phyloP scores from a whole-genome alignment of 139 green algal genomes.

The Volvox reticuliferus region DNA sequence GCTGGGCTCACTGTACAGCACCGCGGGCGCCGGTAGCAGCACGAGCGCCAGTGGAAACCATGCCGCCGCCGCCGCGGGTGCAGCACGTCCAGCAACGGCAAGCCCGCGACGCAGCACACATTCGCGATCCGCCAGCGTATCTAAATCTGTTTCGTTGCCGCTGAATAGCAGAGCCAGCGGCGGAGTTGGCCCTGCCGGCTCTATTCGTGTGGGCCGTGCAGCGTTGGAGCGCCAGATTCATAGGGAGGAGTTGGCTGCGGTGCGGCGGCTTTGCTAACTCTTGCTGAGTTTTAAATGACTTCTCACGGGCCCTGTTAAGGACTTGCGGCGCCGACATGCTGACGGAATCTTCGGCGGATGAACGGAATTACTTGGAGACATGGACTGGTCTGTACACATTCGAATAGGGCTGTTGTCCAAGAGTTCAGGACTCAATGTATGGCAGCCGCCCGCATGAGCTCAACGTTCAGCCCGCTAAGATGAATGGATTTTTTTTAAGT shows the following conservation, averaged over 20 bases:
- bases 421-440: too few relatives aligned
- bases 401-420: too few relatives aligned
- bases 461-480: too few relatives aligned
- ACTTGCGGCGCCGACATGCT: too few relatives aligned
- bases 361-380: too few relatives aligned
- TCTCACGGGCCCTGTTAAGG: too few relatives aligned
- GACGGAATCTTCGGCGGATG: too few relatives aligned
- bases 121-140: neutral
- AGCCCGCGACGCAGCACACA: neutral
- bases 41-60: neutral
- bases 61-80: neutral
- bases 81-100: neutral
- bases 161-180: neutral
- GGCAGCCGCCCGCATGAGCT: too few relatives aligned
- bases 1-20: neutral
- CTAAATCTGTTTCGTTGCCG: neutral
- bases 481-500: too few relatives aligned
- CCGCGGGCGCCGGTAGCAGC: neutral
- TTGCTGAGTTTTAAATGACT: too few relatives aligned
- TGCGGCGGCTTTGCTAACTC: conserved; percentile 3
- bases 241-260: conserved; percentile 11
- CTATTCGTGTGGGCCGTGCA: neutral
- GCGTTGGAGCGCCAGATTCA: conserved; percentile 9
- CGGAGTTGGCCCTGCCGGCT: neutral
- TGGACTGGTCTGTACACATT: too few relatives aligned